These are phyloP conservation scores for Sungouiella thailandica DNA, from an alignment of 805 yeast species.

Conservation along the genomic window DNA sequence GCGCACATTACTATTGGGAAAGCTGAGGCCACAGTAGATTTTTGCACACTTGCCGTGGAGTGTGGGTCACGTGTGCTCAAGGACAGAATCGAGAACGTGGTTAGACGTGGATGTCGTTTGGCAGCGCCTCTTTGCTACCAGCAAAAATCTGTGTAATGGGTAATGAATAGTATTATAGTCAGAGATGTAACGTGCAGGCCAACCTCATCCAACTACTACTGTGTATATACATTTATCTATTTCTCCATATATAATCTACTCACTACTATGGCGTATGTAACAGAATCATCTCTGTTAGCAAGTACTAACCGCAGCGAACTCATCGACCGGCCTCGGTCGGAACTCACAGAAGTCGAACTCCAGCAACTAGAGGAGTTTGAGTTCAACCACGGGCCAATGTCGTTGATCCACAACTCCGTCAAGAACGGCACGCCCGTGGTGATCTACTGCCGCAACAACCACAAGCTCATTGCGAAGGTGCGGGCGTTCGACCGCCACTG, in stretches of 20 bases:
- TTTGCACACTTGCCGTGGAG: constrained; percentile 55
- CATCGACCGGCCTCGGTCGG: constrained; percentile 69
- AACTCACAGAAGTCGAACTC: constrained; percentile 74
- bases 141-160: constrained; percentile 14
- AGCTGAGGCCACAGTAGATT: constrained; percentile 65
- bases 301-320: constrained; percentile 51
- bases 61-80: constrained; percentile 73
- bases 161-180: constrained; percentile 2
- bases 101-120: constrained; percentile 70
- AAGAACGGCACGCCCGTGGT: constrained; percentile 70
- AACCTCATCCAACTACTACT: too few relatives aligned
- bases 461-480: constrained; percentile 82
- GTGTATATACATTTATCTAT: too few relatives aligned
- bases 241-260: too few relatives aligned
- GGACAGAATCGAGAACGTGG: constrained; percentile 77
- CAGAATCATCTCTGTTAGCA: constrained; percentile 14
- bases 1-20: constrained; percentile 70
- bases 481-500: constrained; percentile 96
- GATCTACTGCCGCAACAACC: constrained; percentile 88
- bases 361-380: constrained; percentile 85
- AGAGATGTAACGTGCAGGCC: too few relatives aligned
- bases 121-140: constrained; percentile 75
- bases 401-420: constrained; percentile 80
- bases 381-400: constrained; percentile 85
- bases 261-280: constrained; percentile 19